Base-by-base conservation (phyloP, 805 yeast species). In the Cyberlindnera suaveolens region DNA sequence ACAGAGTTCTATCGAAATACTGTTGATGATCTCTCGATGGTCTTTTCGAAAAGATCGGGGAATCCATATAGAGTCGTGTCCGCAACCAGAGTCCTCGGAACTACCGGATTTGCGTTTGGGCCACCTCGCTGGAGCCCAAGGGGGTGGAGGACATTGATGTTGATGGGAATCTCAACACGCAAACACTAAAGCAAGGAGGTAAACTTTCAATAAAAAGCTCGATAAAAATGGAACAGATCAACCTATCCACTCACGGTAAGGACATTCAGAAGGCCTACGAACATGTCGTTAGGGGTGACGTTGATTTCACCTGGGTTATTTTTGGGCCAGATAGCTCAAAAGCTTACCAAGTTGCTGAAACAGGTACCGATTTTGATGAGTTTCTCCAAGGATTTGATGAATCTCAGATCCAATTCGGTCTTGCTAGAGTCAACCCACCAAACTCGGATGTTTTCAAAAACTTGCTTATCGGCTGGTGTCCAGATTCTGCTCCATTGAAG, bases 401-500 rank as follows among this genome's bases (percentile, higher is more conserved):
- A 52, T 85, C 95, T 3, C 78, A 80, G 45, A 87, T 90, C 47
- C 96, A 90, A 68, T 93, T 82, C 57, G 99, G 98, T 34, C 72
- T 93, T 45, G 85, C 87, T 34, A 78, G 96, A 42, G 87, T 91
- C 38, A 78, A 80, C 44, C 95, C 91, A 44, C 91, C 91, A 43
- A 95, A 93, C n/a, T 84, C 96, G 4, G 93, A 85, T 53, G 90
- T 93, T 31, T 76, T 78, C 57, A 93, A 93, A 69, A 71, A 86
- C 51, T 75, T 91, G 29, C 70, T 93, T 38, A 72, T 93, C 32
- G 98, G 97, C 40, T 91, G 96, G 96, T 86, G 96, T 67, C 99
- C 99, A 6, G 98, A 93, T 63, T 86, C 91, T 44, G 90, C 96
- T 18, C 95, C 97, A 50, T 72, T 71, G 58, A 84, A 81, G 59